A percentile compares a stretch with the other conserved stretches of the same genome.
phyloP scores from a whole-genome alignment of 108 stramenopile species.

The Fragilaria crotonensis region DNA sequence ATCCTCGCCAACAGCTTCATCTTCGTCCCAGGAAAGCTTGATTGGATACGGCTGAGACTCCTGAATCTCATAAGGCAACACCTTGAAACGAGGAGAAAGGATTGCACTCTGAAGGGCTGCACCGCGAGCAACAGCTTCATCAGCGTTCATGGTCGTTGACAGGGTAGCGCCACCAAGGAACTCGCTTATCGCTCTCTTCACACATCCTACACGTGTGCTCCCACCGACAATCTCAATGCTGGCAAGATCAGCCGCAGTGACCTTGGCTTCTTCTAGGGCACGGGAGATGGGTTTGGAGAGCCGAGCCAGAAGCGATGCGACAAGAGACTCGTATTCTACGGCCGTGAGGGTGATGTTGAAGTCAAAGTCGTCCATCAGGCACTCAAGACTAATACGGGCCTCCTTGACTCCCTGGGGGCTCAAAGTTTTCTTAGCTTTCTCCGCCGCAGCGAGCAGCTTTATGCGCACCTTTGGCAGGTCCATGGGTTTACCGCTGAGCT shows the following conservation, averaged over 20 bases:
- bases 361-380: conserved; percentile 91
- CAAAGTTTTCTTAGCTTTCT: conserved; percentile 98
- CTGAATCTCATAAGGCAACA: conserved; percentile 89
- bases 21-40: conserved; percentile 87
- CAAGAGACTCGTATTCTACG: conserved; percentile 81
- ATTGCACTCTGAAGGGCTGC: conserved; percentile 96
- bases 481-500: conserved; percentile 69
- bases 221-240: conserved; percentile 96
- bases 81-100: conserved; percentile 94
- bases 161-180: conserved; percentile 62
- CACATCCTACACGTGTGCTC: conserved; percentile 79
- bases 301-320: conserved; percentile 70
- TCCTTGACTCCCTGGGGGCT: conserved; percentile 93
- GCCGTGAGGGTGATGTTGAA: conserved; percentile 73
- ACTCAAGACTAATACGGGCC: conserved; percentile 89
- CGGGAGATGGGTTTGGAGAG: conserved; percentile 77
- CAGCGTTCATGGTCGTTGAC: conserved; percentile 96
- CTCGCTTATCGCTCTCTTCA: conserved; percentile 75
- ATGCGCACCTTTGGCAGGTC: conserved; percentile 78
- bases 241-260: conserved; percentile 59
- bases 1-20: conserved; percentile 54
- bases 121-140: conserved; percentile 95
- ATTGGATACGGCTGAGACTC: conserved; percentile 88
- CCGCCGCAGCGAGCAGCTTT: conserved; percentile 90
- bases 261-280: conserved; percentile 75